Conservation (phyloP, 495 filamentous ascomycete species). For the Penicillium desertorum region DNA sequence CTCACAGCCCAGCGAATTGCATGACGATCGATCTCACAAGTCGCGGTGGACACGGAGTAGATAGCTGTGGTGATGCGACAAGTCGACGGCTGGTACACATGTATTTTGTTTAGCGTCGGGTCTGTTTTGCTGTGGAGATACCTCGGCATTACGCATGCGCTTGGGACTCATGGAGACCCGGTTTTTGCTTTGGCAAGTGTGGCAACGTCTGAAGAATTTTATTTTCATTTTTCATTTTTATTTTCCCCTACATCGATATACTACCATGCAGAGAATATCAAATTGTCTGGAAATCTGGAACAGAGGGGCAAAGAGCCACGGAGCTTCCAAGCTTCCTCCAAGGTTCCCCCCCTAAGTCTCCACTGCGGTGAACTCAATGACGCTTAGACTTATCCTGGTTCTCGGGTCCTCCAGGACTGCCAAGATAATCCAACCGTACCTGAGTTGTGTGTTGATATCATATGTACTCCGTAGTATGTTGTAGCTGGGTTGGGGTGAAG, state of each 20-base stretch:
- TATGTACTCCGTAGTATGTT: no score
- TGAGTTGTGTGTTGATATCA: no score
- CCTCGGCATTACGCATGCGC: not conserved
- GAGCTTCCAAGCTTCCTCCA: not conserved
- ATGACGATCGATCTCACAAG: not conserved
- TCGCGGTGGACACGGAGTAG: not conserved
- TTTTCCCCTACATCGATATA: no score
- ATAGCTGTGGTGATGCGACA: not conserved
- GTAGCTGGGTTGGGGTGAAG: no score
- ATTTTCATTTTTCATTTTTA: not conserved
- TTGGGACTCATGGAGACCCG: not conserved
- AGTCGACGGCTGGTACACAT: not conserved
- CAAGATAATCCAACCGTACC: not conserved
- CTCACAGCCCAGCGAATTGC: not conserved
- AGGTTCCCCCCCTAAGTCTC: not conserved
- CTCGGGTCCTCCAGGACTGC: conserved; percentile 19
- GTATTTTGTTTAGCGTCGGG: not conserved
- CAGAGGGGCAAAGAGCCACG: no score
- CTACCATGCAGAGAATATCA: not conserved
- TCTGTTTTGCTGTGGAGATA: not conserved
- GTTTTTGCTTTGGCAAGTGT: not conserved
- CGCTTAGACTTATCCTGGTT: conserved; percentile 23
- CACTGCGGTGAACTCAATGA: not conserved
- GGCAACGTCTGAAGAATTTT: not conserved
- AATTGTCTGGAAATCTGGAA: not conserved